Conservation (phyloP, 2,329 filamentous ascomycete species). For the Trichoderma arundinaceum region DNA sequence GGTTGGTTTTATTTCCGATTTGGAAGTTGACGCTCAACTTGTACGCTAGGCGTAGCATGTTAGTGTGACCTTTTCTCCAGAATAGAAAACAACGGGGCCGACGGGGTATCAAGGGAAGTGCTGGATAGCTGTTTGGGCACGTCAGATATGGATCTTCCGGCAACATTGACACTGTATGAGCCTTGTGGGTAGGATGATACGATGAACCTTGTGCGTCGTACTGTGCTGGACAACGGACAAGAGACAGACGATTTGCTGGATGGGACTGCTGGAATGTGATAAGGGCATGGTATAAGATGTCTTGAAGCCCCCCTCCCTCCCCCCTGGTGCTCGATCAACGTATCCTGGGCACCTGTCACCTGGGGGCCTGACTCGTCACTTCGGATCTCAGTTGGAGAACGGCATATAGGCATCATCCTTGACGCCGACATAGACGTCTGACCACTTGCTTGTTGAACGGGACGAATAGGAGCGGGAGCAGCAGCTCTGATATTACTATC, state of each 20-base stretch:
- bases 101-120: not conserved
- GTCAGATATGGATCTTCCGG: too few relatives aligned
- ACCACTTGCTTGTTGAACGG: too few relatives aligned
- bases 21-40: constrained; percentile 16
- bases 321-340: not conserved
- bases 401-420: not conserved
- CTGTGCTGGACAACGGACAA: not conserved
- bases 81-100: not conserved
- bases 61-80: too few relatives aligned
- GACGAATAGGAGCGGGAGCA: too few relatives aligned
- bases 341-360: not conserved
- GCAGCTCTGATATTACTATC: too few relatives aligned
- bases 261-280: not conserved
- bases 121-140: too few relatives aligned
- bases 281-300: constrained; percentile 5
- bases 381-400: constrained; percentile 15
- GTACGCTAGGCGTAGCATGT: constrained; percentile 16
- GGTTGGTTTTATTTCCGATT: not conserved
- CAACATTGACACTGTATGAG: too few relatives aligned
- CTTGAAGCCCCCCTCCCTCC: not conserved
- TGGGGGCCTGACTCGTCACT: constrained; percentile 8
- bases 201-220: too few relatives aligned
- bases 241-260: not conserved
- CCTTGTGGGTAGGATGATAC: too few relatives aligned
- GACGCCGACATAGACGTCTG: too few relatives aligned